Conservation (phyloP, 2,329 filamentous ascomycete genomes). For the Fonsecaea pugnacius region DNA sequence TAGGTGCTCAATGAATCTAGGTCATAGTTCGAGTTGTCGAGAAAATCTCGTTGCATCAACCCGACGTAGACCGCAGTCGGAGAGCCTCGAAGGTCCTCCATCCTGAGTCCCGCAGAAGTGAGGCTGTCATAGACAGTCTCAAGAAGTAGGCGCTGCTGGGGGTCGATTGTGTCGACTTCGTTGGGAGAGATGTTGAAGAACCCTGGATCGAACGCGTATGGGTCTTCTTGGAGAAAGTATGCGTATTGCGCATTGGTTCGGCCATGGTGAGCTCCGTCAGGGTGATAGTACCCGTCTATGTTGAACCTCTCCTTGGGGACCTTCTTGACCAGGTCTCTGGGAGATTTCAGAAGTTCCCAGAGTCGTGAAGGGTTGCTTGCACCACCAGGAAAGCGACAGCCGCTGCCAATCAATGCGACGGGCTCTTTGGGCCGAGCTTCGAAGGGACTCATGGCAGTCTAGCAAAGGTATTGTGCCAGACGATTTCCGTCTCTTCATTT, state of each 20-base stretch:
- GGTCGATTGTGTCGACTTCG: slow-evolving; percentile 39
- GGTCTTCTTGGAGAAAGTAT: slow-evolving; percentile 34
- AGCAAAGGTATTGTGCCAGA: background rate
- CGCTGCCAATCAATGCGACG: slow-evolving; percentile 38
- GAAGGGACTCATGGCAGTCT: background rate
- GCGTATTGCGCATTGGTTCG: slow-evolving; percentile 31
- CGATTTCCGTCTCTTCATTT: background rate
- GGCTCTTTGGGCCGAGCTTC: background rate
- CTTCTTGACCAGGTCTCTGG: slow-evolving; percentile 25
- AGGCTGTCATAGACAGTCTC: slow-evolving; percentile 38
- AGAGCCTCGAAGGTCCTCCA: slow-evolving; percentile 27
- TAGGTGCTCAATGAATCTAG: slow-evolving; percentile 30
- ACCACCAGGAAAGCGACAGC: slow-evolving; percentile 38
- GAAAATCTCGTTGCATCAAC: slow-evolving; percentile 29
- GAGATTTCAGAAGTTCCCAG: slow-evolving; percentile 36
- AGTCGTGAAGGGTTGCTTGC: slow-evolving; percentile 32
- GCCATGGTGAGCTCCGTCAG: slow-evolving; percentile 25
- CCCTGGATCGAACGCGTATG: slow-evolving; percentile 38
- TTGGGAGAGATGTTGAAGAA: slow-evolving; percentile 37
- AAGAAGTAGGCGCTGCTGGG: slow-evolving; percentile 37
- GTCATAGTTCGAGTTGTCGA: slow-evolving; percentile 41
- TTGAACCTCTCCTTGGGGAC: slow-evolving; percentile 39
- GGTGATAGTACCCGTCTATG: slow-evolving; percentile 37
- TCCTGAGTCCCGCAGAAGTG: slow-evolving; percentile 31
- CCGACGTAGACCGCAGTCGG: slow-evolving; percentile 31